Conservation (phyloP, 2,329 filamentous ascomycete genomes). For the Microdochium trichocladiopsis region DNA sequence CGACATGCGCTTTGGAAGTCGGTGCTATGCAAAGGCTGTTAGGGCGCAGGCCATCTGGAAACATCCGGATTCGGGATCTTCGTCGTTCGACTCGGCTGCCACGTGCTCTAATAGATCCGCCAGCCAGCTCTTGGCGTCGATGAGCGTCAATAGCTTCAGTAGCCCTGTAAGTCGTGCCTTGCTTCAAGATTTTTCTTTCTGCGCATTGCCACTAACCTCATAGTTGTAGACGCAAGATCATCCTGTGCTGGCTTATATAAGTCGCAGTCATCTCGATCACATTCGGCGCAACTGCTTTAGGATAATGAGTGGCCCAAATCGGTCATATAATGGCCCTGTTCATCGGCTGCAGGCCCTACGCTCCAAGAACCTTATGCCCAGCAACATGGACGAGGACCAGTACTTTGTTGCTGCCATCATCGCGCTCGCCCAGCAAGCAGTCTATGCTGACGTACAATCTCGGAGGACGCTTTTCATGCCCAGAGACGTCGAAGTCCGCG, state of each 20-base stretch:
- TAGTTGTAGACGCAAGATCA: slow-evolving; percentile 6
- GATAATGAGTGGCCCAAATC: slow-evolving; percentile 30
- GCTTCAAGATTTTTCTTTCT: background rate
- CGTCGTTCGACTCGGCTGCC: slow-evolving; percentile 26
- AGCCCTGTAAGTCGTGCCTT: slow-evolving; percentile 6
- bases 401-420: slow-evolving; percentile 45
- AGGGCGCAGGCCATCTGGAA: slow-evolving; percentile 45
- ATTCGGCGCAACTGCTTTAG: slow-evolving; percentile 41
- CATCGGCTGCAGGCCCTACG: slow-evolving; percentile 37
- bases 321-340: slow-evolving; percentile 38
- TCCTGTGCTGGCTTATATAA: slow-evolving; percentile 39
- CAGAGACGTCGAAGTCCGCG: slow-evolving; percentile 38
- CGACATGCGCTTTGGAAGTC: slow-evolving; percentile 40
- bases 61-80: slow-evolving; percentile 15
- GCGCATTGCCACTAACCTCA: background rate
- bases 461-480: slow-evolving; percentile 12
- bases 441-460: slow-evolving; percentile 28
- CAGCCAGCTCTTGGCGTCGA: slow-evolving; percentile 12
- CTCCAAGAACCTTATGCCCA: slow-evolving; percentile 37
- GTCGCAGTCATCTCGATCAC: slow-evolving; percentile 35
- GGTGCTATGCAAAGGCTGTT: slow-evolving; percentile 35
- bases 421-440: slow-evolving; percentile 49
- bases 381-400: slow-evolving; percentile 41
- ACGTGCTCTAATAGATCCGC: slow-evolving; percentile 26
- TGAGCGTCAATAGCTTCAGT: slow-evolving; percentile 12